Evolutionary conservation across 148 eudicot genomes (phyloP).

Genomic region (Hydrangea macrophylla): DNA sequence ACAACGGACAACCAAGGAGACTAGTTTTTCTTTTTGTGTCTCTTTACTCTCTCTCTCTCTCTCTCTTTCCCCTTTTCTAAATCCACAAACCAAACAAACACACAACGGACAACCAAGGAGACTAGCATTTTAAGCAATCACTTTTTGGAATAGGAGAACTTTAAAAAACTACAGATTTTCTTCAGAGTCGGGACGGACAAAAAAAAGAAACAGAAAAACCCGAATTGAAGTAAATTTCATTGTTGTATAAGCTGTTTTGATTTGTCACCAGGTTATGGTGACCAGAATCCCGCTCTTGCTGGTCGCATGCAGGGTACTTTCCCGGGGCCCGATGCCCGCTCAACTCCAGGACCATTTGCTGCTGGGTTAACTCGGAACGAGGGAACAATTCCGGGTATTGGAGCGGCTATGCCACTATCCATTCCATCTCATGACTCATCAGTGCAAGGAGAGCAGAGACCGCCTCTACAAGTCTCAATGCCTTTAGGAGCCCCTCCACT

Average conservation of each 20-base stretch:
- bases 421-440: conserved; percentile 61
- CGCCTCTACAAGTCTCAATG: conserved; percentile 45
- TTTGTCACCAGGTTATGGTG: conserved; percentile 67
- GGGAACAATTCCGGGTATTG: conserved; percentile 96
- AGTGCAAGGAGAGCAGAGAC: conserved; percentile 73
- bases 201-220: too few relatives aligned
- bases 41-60: too few relatives aligned
- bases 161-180: too few relatives aligned
- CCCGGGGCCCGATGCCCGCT: conserved; percentile 54
- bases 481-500: conserved; percentile 86
- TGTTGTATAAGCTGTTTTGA: background rate
- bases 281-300: conserved; percentile 57
- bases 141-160: too few relatives aligned
- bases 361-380: conserved; percentile 82
- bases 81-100: too few relatives aligned
- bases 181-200: background rate
- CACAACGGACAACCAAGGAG: too few relatives aligned
- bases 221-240: background rate
- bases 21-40: too few relatives aligned
- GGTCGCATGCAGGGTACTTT: conserved; percentile 66
- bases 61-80: too few relatives aligned
- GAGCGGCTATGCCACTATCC: conserved; percentile 87
- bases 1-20: too few relatives aligned
- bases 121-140: too few relatives aligned
- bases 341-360: conserved; percentile 83